phyloP scores from a whole-genome alignment of 2,329 filamentous ascomycete species.

The Apiospora koreana region DNA sequence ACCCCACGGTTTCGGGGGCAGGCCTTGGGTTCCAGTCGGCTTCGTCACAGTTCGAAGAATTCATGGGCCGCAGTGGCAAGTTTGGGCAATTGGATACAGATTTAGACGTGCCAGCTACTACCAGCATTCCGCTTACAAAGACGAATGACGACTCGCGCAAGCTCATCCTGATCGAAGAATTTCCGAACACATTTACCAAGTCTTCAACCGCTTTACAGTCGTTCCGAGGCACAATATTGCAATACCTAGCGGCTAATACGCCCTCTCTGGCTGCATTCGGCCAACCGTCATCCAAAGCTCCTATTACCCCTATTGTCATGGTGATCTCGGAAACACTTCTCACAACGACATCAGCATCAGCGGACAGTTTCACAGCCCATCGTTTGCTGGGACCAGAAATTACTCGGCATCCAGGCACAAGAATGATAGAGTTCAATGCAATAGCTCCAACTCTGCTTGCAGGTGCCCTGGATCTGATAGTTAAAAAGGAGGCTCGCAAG shows the following conservation, averaged over 20 bases:
- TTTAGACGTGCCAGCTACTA: conserved; percentile 26
- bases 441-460: conserved; percentile 83
- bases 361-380: conserved; percentile 92
- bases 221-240: conserved; percentile 74
- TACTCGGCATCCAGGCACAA: conserved; percentile 75
- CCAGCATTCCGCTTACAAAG: conserved; percentile 12
- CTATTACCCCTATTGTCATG: conserved; percentile 76
- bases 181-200: conserved; percentile 72
- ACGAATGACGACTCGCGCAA: conserved; percentile 38
- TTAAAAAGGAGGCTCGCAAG: conserved; percentile 81
- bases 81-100: conserved; percentile 69
- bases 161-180: conserved; percentile 78
- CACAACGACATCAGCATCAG: conserved; percentile 79
- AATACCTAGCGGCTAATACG: conserved; percentile 71
- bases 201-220: conserved; percentile 65
- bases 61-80: conserved; percentile 77
- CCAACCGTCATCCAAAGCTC: conserved; percentile 42
- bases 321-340: conserved; percentile 89
- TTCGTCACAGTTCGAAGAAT: conserved; percentile 87
- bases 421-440: conserved; percentile 87
- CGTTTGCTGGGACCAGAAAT: conserved; percentile 86
- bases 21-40: conserved; percentile 67
- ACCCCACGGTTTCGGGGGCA: conserved; percentile 58
- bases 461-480: conserved; percentile 79
- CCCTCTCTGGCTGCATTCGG: conserved; percentile 54